Evolutionary conservation across 768 basidiomycete species (phyloP).

Genomic region (Gymnopilus junonius): DNA sequence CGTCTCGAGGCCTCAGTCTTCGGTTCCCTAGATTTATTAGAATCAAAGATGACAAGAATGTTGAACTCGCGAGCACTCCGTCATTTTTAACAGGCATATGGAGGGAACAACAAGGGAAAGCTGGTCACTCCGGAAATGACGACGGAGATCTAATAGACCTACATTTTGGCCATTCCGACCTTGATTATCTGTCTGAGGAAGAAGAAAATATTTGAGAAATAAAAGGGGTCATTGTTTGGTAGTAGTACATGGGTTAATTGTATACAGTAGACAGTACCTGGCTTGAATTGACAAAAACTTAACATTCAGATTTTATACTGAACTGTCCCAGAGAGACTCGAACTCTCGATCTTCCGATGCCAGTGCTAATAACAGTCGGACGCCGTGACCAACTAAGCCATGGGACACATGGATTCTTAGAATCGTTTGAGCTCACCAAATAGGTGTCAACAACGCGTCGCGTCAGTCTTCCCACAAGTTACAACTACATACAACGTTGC

Average conservation of each 20-base stretch:
- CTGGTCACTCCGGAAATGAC: slow-evolving; percentile 40
- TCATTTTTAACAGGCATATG: slow-evolving; percentile 74
- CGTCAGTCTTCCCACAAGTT: slow-evolving; percentile 11
- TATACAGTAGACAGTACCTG: too few species aligned
- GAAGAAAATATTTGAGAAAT: neutral
- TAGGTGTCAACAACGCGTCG: slow-evolving; percentile 28
- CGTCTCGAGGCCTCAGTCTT: slow-evolving; percentile 71
- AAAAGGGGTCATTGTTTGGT: too few species aligned
- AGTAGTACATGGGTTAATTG: too few species aligned
- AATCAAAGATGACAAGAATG: slow-evolving; percentile 71
- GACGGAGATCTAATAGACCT: slow-evolving; percentile 67
- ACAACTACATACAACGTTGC: too few species aligned
- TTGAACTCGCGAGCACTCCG: slow-evolving; percentile 74
- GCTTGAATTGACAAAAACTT: neutral
- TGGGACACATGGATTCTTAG: neutral
- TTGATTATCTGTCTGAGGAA: slow-evolving; percentile 31
- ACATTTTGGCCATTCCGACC: slow-evolving; percentile 33
- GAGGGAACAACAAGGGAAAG: slow-evolving; percentile 57
- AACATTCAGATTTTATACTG: neutral
- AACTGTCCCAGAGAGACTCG: neutral
- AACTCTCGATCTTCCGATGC: slow-evolving; percentile 4
- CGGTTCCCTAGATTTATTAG: slow-evolving; percentile 89
- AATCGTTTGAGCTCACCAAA: slow-evolving; percentile 10
- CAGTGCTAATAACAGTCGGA: neutral
- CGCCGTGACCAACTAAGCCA: slow-evolving; percentile 1